Evolutionary conservation across 306 rosid genomes (phyloP), one percentile per base, ranked within the genome.

Genomic region (Cicer judaicum): DNA sequence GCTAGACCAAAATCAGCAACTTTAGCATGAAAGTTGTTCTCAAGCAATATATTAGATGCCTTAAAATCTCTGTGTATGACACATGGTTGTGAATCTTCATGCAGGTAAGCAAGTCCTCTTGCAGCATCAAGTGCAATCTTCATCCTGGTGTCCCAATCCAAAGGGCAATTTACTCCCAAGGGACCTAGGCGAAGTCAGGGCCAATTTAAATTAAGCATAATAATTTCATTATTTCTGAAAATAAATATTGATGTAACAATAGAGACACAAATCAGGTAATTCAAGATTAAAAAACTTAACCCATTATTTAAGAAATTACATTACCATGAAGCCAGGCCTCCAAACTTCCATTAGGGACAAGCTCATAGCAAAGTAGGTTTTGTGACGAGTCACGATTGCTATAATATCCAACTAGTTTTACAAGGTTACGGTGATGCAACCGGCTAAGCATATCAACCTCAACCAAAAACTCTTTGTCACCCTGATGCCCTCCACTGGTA

Each of bases 321-420:
- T 77, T 89, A 95, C 98, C 99, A 83, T 95, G 99, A 64, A 95
- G 98, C 99, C 99, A 92, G 53, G 98, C 90, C 79, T 95, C 98
- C 88, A 95, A 89, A 86, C 98, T 92, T 82, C 99, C 99, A 89
- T 95, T 95, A 21, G 98, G 84, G 47, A 95, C 93, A 85, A 95
- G 99, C 81, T 95, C 99, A 71, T 92, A 95, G 90, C 99, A 95
- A 70, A 95, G 91, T 55, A 90, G 87, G 85, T 95, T 90, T 73
- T 94, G 99, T 67, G 99, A 89, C 14, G 93, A 84, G 79, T 90
- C 97, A 24, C 92, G 92, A 66, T 67, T 90, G 80, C 96, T 84
- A 56, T 87, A 95, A 82, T 92, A 95, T 56, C 99, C 98, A 68
- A 95, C 93, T 74, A 95, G 86, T 74, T 95, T 95, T 74, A 95